A percentile compares a stretch with the other conserved stretches of the same genome.
phyloP scores from a whole-genome alignment of 2,329 filamentous ascomycete genomes.

The Cercospora brassicicola region DNA sequence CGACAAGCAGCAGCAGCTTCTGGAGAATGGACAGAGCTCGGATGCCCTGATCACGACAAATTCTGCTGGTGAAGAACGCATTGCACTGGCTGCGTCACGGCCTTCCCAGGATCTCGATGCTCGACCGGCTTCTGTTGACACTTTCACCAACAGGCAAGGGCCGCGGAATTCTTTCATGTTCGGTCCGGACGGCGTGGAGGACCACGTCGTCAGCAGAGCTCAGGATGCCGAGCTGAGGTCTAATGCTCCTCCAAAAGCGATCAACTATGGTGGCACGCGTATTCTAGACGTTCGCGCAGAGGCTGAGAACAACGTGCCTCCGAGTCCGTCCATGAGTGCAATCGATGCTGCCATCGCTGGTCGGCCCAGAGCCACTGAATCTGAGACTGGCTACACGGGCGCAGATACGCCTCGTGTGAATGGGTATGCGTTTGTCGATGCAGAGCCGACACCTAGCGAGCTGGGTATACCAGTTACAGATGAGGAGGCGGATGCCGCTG shows the following conservation, averaged over 20 bases:
- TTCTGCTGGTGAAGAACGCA: constrained; percentile 29
- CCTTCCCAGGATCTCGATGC: constrained; percentile 63
- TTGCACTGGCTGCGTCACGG: constrained; percentile 40
- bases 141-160: constrained; percentile 61
- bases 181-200: constrained; percentile 62
- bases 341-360: constrained; percentile 82
- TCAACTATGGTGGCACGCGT: constrained; percentile 82
- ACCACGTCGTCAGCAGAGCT: constrained; percentile 58
- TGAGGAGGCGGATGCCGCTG: constrained; percentile 37
- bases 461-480: constrained; percentile 51
- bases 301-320: constrained; percentile 50
- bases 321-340: constrained; percentile 81
- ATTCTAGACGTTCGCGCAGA: constrained; percentile 47
- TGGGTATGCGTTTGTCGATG: constrained; percentile 91
- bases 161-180: constrained; percentile 91
- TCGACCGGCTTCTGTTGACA: constrained; percentile 73
- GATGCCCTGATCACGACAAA: constrained; percentile 31
- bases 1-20: constrained; percentile 61
- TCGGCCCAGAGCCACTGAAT: constrained; percentile 61
- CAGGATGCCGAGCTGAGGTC: constrained; percentile 70
- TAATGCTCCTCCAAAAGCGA: constrained; percentile 71
- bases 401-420: constrained; percentile 86
- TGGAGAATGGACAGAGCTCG: constrained; percentile 42
- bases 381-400: constrained; percentile 61
- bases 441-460: constrained; percentile 62